Evolutionary conservation across 495 filamentous ascomycete genomes (phyloP).

Genomic region (Aspergillus sparsus): DNA sequence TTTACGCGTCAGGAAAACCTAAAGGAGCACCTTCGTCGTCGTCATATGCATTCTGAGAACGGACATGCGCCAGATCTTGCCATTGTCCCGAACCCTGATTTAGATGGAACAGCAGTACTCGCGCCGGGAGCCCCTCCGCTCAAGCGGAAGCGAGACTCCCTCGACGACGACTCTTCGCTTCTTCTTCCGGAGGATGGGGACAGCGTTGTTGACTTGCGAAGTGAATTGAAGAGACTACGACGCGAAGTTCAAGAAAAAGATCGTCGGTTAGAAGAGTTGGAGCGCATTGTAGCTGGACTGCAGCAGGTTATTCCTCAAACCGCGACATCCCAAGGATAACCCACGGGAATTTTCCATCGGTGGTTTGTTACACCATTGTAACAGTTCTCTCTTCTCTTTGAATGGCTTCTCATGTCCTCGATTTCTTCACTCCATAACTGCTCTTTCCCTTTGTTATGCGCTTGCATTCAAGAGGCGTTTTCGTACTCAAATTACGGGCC

Average conservation of each 20-base stretch:
- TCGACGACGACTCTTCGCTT: slow-evolving; percentile 31
- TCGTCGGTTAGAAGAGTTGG: slow-evolving; percentile 46
- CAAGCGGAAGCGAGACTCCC: slow-evolving; percentile 50
- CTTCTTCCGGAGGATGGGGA: slow-evolving; percentile 40
- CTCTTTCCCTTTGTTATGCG: slow-evolving; percentile 9
- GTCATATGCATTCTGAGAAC: slow-evolving; percentile 62
- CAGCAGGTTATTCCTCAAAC: slow-evolving; percentile 46
- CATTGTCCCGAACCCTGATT: slow-evolving; percentile 31
- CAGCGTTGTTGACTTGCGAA: slow-evolving; percentile 51
- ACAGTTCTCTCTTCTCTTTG: slow-evolving; percentile 2
- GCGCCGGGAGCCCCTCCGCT: slow-evolving; percentile 28
- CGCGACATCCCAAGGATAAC: slow-evolving; percentile 23
- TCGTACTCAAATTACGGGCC: slow-evolving; percentile 21
- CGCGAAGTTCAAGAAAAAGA: slow-evolving; percentile 57
- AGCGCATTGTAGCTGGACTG: slow-evolving; percentile 46
- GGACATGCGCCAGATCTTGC: slow-evolving; percentile 39
- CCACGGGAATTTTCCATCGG: slow-evolving; percentile 4
- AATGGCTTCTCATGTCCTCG: slow-evolving; percentile 2
- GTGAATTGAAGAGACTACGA: slow-evolving; percentile 59
- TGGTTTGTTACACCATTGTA: background rate
- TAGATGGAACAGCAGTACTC: slow-evolving; percentile 33
- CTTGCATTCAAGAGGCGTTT: slow-evolving; percentile 33
- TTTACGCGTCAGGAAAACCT: slow-evolving; percentile 91
- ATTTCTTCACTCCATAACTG: slow-evolving; percentile 5
- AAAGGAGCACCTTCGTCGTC: slow-evolving; percentile 85